Conservation (phyloP, 1,284 basidiomycete species). For the Ceratorhiza oryzae-sativae region DNA sequence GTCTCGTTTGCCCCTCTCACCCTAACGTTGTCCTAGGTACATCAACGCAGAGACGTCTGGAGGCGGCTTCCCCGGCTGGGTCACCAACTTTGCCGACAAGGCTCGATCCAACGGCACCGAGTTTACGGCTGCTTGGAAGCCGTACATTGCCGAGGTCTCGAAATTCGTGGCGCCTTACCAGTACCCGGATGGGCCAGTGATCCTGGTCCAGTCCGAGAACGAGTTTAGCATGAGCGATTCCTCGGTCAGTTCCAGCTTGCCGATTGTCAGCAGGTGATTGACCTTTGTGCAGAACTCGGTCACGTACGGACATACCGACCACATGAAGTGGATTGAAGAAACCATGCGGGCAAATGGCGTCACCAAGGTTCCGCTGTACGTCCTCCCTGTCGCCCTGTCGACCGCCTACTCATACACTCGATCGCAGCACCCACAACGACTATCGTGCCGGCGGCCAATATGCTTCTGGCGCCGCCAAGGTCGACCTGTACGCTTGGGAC, state of each 20-base stretch:
- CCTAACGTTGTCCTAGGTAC: not conserved
- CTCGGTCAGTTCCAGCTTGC: not conserved
- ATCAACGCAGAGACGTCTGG: constrained; percentile 40
- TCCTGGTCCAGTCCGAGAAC: constrained; percentile 22
- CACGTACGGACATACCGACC: constrained; percentile 14
- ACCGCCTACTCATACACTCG: not conserved
- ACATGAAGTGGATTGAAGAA: constrained; percentile 29
- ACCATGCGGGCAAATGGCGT: constrained; percentile 28
- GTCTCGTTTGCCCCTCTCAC: not conserved
- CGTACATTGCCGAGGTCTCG: constrained; percentile 27
- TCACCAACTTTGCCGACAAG: constrained; percentile 14
- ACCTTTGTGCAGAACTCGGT: not conserved
- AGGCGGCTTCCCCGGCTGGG: constrained; percentile 37
- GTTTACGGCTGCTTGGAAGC: constrained; percentile 36
- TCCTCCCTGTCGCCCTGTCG: not conserved
- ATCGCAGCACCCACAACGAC: constrained; percentile 38
- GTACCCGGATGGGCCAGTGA: constrained; percentile 46
- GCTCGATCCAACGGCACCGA: constrained; percentile 26
- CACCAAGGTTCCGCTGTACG: constrained; percentile 35
- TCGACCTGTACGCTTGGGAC: constrained; percentile 37
- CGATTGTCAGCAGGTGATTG: not conserved
- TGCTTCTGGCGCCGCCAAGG: constrained; percentile 30
- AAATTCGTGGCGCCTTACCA: constrained; percentile 41
- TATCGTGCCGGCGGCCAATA: constrained; percentile 6
- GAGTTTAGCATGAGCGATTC: constrained; percentile 21